Percentiles rank a stretch among this genome's conserved stretches.
Conservation (phyloP, 164 flowering plant species). For the Nelumbo lutea region DNA sequence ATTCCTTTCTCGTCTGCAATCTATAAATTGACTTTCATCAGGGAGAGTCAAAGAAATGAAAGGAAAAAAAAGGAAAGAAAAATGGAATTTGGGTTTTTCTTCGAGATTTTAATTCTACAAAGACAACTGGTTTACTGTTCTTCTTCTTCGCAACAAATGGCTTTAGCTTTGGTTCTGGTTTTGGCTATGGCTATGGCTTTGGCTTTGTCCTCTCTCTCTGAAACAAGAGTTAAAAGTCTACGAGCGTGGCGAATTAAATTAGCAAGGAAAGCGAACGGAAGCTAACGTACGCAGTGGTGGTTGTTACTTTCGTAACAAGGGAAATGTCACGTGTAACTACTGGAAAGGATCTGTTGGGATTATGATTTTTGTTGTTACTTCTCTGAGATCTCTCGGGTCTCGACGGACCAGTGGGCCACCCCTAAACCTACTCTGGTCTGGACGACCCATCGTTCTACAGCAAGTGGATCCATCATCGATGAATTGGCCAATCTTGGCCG, state of each 20-base stretch:
- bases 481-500: too few relatives aligned
- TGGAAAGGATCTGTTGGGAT: conserved; percentile 1
- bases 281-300: not conserved
- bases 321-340: not conserved
- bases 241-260: not conserved
- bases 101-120: not conserved
- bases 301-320: not conserved
- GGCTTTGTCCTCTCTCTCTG: not conserved
- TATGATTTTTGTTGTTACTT: not conserved
- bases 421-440: too few relatives aligned
- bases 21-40: not conserved
- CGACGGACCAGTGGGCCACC: too few relatives aligned
- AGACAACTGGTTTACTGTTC: not conserved
- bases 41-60: not conserved
- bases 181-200: not conserved
- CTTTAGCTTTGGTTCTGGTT: not conserved
- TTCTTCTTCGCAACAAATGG: not conserved
- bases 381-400: too few relatives aligned
- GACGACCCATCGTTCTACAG: too few relatives aligned
- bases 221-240: not conserved
- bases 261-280: not conserved
- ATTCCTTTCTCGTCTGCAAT: not conserved
- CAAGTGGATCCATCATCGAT: too few relatives aligned
- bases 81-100: not conserved
- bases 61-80: not conserved